Base-by-base conservation (phyloP, 768 basidiomycete genomes). In the Boletus fagicola region DNA sequence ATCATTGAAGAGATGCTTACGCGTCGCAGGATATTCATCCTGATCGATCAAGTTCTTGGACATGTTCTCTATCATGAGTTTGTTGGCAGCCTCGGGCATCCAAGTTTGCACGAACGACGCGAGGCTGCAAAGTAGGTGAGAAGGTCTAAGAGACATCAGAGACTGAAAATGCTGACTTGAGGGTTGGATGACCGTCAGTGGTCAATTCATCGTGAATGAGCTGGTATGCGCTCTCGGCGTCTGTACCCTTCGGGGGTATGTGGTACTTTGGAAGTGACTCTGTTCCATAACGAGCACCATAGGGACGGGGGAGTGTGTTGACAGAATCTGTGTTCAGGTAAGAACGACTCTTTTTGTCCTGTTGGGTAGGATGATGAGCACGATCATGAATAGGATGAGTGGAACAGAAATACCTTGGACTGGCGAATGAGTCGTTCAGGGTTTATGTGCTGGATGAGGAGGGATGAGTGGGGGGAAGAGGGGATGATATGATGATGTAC, bases 31-130 rank as follows among this genome's bases (percentile, higher is more conserved):
- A 66, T 87, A 88, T 65, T 88, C 87, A 58, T 87, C 86, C 61
- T 82, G 80, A 65, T 87, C 86, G 38, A 86, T 85, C 33, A 87
- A 69, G 67, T 88, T 88, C 71, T 87, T 87, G 65, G 77, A 76
- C 54, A 86, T 76, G 66, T 86, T 86, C 71, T 87, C 86, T 53
- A 76, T 58, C 79, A 86, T 82, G 53, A 87, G 77, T 61, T 79
- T 79, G 59, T 81, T 71, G 26, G 77, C 82, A 40, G 76, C 62
- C 11, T 74, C 73, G 31, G 81, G 78, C 82, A 84, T 84, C 80
- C 81, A 85, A 1, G 86, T 87, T 51, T 84, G 77, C 8, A 88
- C 86, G 59, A 88, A 86, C 18, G 83, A 84, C 0, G 86, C 85
- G 15, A 88, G 75, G 69, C 72, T 73, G 47, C 3, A 33, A 35